These are phyloP conservation scores for Xylaria bambusicola DNA, from an alignment of 495 filamentous ascomycete species.

Conservation along the genomic window DNA sequence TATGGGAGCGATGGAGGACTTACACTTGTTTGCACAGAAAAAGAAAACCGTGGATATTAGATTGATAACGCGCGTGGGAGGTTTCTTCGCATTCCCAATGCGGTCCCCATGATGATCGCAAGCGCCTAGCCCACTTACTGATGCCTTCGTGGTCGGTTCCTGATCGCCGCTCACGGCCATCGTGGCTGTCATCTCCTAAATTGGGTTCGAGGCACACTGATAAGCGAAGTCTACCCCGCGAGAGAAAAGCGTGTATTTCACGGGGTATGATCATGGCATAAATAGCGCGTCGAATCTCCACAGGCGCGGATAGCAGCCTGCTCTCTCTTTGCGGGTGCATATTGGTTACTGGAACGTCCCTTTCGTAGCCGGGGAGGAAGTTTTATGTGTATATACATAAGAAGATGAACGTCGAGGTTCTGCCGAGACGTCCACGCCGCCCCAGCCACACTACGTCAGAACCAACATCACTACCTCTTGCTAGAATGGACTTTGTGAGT, in stretches of 20 bases:
- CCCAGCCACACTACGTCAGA: too few relatives aligned
- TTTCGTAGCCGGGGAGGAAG: background rate
- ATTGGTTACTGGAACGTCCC: background rate
- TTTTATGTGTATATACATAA: background rate
- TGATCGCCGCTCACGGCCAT: background rate
- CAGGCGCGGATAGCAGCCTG: background rate
- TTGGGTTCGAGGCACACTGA: background rate
- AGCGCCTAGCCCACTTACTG: background rate
- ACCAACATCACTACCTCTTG: too few relatives aligned
- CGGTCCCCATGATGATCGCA: background rate
- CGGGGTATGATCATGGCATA: background rate
- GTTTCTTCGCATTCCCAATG: background rate
- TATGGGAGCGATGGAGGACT: background rate
- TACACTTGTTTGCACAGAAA: background rate
- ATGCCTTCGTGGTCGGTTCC: background rate
- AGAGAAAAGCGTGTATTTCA: background rate
- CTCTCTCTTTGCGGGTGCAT: background rate
- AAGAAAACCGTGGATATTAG: background rate
- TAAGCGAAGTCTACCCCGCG: background rate
- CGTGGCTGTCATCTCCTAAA: background rate
- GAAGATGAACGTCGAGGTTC: too few relatives aligned
- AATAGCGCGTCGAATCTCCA: background rate
- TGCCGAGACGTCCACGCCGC: too few relatives aligned
- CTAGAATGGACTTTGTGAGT: too few relatives aligned
- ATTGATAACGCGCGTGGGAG: background rate